These are phyloP conservation scores for Fistulifera pelliculosa DNA, from an alignment of 108 stramenopile species.

Conservation along the genomic window DNA sequence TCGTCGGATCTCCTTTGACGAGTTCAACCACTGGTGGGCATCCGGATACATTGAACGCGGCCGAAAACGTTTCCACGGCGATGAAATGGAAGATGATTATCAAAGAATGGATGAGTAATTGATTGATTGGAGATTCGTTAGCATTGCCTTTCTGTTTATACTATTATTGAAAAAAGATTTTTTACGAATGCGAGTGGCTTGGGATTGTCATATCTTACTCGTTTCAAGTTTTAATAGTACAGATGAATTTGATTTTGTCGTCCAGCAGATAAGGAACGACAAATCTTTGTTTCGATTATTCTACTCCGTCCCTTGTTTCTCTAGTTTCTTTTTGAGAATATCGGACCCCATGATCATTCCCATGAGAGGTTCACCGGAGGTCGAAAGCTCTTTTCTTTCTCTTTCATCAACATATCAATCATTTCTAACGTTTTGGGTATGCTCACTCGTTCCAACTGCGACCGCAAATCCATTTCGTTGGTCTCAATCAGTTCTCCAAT, in stretches of 20 bases:
- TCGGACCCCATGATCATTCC: slow-evolving; percentile 17
- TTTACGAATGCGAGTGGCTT: too few relatives aligned
- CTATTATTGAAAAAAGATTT: too few relatives aligned
- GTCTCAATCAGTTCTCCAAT: slow-evolving; percentile 92
- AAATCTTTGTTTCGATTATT: too few relatives aligned
- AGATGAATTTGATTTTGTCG: too few relatives aligned
- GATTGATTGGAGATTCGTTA: too few relatives aligned
- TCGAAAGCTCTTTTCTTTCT: slow-evolving; percentile 9
- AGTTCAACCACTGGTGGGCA: slow-evolving; percentile 42
- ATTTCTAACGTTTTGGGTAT: slow-evolving; percentile 74
- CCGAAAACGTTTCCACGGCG: background rate
- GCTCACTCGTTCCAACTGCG: slow-evolving; percentile 71
- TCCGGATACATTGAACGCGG: slow-evolving; percentile 16
- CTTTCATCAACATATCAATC: slow-evolving; percentile 55
- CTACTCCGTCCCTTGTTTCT: background rate
- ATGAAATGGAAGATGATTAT: slow-evolving; percentile 6
- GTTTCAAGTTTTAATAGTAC: too few relatives aligned
- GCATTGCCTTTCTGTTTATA: too few relatives aligned
- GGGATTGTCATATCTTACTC: too few relatives aligned
- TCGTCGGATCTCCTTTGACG: slow-evolving; percentile 28
- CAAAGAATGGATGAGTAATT: slow-evolving; percentile 5
- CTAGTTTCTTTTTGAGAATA: slow-evolving; percentile 13
- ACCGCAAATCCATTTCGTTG: slow-evolving; percentile 82
- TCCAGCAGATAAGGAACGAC: too few relatives aligned
- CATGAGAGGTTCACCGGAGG: slow-evolving; percentile 14